Conservation (phyloP, 1,139 yeast species). For the Saccharomyces hybrid region DNA sequence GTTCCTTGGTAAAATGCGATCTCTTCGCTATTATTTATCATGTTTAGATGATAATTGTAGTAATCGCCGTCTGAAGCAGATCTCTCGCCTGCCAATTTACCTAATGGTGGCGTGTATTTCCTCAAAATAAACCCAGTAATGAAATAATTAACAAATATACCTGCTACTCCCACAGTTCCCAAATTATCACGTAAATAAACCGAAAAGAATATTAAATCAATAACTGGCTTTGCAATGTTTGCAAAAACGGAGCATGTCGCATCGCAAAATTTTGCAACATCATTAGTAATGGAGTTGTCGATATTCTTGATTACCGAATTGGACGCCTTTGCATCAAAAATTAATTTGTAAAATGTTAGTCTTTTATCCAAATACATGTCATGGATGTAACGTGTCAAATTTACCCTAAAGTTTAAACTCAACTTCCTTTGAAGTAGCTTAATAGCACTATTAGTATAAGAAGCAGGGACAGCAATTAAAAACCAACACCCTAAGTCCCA, state of each 20-base stretch:
- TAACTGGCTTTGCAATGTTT: conserved; percentile 83
- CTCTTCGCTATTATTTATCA: conserved; percentile 86
- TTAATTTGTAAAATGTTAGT: conserved; percentile 72
- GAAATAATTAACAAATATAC: conserved; percentile 74
- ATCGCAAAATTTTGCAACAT: conserved; percentile 73
- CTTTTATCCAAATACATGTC: conserved; percentile 79
- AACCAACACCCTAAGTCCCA: conserved; percentile 83
- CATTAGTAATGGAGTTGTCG: conserved; percentile 77
- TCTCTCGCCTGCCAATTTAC: conserved; percentile 64
- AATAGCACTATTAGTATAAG: conserved; percentile 87
- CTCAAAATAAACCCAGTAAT: conserved; percentile 72
- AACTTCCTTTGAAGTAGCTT: conserved; percentile 71
- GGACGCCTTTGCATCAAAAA: conserved; percentile 39
- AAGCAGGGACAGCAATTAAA: conserved; percentile 84
- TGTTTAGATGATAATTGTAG: conserved; percentile 76
- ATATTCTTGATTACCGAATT: conserved; percentile 40
- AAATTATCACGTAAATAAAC: conserved; percentile 76
- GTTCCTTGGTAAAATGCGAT: conserved; percentile 93
- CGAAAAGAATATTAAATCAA: conserved; percentile 81
- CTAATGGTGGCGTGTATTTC: conserved; percentile 75
- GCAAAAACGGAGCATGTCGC: conserved; percentile 80
- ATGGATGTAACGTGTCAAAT: conserved; percentile 78
- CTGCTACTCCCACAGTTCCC: conserved; percentile 77
- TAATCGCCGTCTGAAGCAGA: conserved; percentile 84
- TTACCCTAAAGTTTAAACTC: conserved; percentile 78